Conservation (phyloP, 768 basidiomycete genomes). For the Grammothele lineata region DNA sequence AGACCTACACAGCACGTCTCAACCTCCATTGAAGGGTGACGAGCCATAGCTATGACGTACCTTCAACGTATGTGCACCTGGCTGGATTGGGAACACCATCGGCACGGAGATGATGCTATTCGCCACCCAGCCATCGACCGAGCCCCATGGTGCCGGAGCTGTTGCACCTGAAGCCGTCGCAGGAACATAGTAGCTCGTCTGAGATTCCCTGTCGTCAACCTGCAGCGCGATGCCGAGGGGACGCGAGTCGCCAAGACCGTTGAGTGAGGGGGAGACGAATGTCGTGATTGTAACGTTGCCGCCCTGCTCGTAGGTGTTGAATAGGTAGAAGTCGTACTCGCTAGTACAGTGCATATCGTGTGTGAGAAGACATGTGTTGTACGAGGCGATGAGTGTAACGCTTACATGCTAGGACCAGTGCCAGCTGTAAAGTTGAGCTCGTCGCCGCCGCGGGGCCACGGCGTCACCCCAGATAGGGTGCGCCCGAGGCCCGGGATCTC, state of each 20-base stretch:
- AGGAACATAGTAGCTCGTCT: slow-evolving; percentile 45
- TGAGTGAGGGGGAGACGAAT: slow-evolving; percentile 49
- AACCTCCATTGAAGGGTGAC: neutral
- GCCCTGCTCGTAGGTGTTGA: slow-evolving; percentile 41
- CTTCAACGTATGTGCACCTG: slow-evolving; percentile 60
- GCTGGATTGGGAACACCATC: slow-evolving; percentile 35
- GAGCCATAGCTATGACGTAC: slow-evolving; percentile 22
- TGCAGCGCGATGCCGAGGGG: slow-evolving; percentile 52
- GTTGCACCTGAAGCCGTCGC: slow-evolving; percentile 36
- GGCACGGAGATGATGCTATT: slow-evolving; percentile 43
- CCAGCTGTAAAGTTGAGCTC: slow-evolving; percentile 57
- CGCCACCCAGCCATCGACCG: slow-evolving; percentile 48
- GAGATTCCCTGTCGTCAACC: slow-evolving; percentile 40
- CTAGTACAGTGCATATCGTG: slow-evolving; percentile 24
- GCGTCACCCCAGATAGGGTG: slow-evolving; percentile 57
- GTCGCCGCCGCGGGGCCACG: slow-evolving; percentile 47
- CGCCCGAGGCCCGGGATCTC: slow-evolving; percentile 58
- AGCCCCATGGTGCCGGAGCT: slow-evolving; percentile 43
- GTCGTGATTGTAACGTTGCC: slow-evolving; percentile 47
- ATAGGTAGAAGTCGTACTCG: slow-evolving; percentile 63
- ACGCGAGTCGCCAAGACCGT: slow-evolving; percentile 43
- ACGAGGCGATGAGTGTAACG: too few relatives aligned
- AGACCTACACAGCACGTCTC: slow-evolving; percentile 31
- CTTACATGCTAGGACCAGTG: slow-evolving; percentile 57
- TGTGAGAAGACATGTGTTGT: too few relatives aligned